Percentiles rank a stretch among this genome's conserved stretches.
phyloP scores from a whole-genome alignment of 768 basidiomycete species.

The Galerina marginata region DNA sequence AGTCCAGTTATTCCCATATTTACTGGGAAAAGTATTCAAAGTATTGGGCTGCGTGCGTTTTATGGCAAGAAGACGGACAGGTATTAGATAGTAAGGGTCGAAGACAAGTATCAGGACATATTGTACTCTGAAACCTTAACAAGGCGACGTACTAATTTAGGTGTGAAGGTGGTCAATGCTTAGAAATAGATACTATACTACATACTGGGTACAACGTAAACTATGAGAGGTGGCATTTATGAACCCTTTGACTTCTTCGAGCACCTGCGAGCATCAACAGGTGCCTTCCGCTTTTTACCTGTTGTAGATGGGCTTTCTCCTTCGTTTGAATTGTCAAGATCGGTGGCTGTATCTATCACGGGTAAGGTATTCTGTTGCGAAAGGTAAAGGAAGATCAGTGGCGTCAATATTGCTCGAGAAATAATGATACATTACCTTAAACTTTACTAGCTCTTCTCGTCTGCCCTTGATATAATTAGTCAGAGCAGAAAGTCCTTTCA shows the following conservation, averaged over 20 bases:
- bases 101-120: too few relatives aligned
- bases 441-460: neutral
- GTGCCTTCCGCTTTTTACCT: neutral
- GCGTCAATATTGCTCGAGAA: neutral
- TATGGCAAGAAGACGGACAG: too few relatives aligned
- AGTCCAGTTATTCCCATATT: too few relatives aligned
- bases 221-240: too few relatives aligned
- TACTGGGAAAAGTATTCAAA: too few relatives aligned
- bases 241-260: neutral
- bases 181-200: too few relatives aligned
- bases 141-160: too few relatives aligned
- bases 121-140: too few relatives aligned
- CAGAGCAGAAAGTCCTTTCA: constrained; percentile 7
- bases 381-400: neutral
- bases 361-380: neutral
- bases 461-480: neutral
- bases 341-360: neutral
- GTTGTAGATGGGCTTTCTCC: neutral
- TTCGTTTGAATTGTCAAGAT: neutral
- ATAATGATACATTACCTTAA: neutral
- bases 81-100: too few relatives aligned
- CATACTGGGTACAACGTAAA: too few relatives aligned
- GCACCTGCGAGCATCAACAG: neutral
- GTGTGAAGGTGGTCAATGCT: too few relatives aligned
- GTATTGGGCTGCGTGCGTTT: too few relatives aligned